Evolutionary conservation across 1,284 basidiomycete species (phyloP), one percentile per base, ranked within the genome.

Genomic region (Boletellus deceptivus): DNA sequence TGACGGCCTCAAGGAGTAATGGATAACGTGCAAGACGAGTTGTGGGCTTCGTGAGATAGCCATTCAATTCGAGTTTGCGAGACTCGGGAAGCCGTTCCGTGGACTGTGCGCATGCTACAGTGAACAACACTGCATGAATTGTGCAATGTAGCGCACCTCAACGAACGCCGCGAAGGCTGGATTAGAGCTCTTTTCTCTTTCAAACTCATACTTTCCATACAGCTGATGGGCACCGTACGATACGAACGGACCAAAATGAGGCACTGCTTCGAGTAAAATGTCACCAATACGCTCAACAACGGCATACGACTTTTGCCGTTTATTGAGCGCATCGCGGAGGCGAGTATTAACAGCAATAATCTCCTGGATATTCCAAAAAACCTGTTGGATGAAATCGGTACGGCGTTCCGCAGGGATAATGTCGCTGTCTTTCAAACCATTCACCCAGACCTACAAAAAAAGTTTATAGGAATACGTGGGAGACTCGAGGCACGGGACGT

Each of bases 181-280:
- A 72, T 99, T 99, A 45, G 85, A 79, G 46, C 81, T 84, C 77
- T 98, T 98, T 75, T 99, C 97, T 78, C 94, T 96, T 75, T 99
- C 97, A 68, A 99, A 98, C 73, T 98, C 93, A 69, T 94, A 98
- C 71, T 99, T 99, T 18, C 96, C 97, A 68, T 97, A 98, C 51
- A 98, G 75, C 69, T 99, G 97, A 69, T 99, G 95, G 8, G 94
- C 87, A 40, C 97, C 97, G 63, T 99, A 99, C 42, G 84, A 83
- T 47, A 99, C 94, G 63, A 98, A 99, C 2, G 94, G 93, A 17
- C 77, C 80, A 65, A 99, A 98, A 65, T 90, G 82, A 1, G 92
- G 92, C 2, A 96, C 91, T 34, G 84, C 76, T 46, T 98, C 96
- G 49, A 94, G 72, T 43, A 98, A 82, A 54, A 99, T 85, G 71